Evolutionary conservation across 1,284 basidiomycete genomes (phyloP).

Genomic region (Bjerkandera adusta): DNA sequence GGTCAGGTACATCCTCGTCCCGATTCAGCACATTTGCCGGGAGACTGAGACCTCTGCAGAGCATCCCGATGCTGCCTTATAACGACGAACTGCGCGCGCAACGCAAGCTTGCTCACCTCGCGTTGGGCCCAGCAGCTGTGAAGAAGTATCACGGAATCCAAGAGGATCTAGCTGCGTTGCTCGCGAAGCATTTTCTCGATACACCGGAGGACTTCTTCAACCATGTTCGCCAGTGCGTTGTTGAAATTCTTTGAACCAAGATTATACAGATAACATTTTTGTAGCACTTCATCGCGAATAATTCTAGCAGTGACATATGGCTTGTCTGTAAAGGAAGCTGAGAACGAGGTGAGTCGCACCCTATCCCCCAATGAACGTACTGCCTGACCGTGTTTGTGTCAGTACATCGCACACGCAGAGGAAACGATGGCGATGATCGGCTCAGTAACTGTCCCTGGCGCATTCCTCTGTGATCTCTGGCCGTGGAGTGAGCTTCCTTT

Average conservation of each 20-base stretch:
- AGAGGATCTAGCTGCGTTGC: neutral
- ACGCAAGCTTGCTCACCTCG: conserved; percentile 1
- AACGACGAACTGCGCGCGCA: neutral
- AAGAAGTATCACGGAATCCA: neutral
- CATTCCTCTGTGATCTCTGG: conserved; percentile 29
- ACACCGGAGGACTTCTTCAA: neutral
- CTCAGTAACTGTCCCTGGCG: conserved; percentile 26
- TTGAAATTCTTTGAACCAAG: neutral
- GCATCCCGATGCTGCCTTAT: neutral
- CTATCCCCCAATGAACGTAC: neutral
- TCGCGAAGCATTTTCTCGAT: neutral
- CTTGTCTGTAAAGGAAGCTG: conserved; percentile 6
- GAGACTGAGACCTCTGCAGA: neutral
- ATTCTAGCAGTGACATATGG: neutral
- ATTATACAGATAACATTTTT: neutral
- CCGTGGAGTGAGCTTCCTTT: conserved; percentile 24
- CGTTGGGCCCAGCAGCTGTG: neutral
- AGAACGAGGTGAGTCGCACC: conserved; percentile 15
- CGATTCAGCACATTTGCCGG: neutral
- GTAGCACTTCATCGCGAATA: neutral
- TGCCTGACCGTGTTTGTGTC: conserved; percentile 18
- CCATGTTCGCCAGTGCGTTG: neutral
- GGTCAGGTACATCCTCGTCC: neutral
- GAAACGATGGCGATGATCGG: conserved; percentile 23
- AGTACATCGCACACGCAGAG: conserved; percentile 25